These are phyloP conservation scores for Colletotrichum scovillei DNA, from an alignment of 2,329 filamentous ascomycete species.

Conservation along the genomic window DNA sequence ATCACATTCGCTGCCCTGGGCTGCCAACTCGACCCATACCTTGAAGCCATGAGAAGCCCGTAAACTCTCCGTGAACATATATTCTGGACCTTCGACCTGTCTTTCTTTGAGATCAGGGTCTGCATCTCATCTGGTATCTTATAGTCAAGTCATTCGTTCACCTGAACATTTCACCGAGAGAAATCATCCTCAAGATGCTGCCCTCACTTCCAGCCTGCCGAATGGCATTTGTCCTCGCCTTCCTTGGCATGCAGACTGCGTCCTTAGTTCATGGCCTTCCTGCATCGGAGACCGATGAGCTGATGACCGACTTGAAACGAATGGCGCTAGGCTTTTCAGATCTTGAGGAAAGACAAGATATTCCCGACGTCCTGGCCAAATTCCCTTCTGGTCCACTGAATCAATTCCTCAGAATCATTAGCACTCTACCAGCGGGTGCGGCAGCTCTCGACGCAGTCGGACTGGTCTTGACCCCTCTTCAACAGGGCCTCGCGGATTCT, in stretches of 20 bases:
- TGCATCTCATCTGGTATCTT: background rate
- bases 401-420: constrained; percentile 22
- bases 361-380: constrained; percentile 17
- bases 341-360: constrained; percentile 5
- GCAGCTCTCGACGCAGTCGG: constrained; percentile 20
- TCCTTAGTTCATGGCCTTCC: background rate
- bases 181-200: background rate
- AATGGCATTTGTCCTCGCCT: background rate
- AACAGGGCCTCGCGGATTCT: constrained; percentile 30
- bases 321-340: background rate
- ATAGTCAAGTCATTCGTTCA: background rate
- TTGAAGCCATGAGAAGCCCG: background rate
- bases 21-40: background rate
- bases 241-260: background rate
- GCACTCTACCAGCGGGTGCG: constrained; percentile 22
- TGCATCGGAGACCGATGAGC: background rate
- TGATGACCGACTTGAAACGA: background rate
- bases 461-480: constrained; percentile 20
- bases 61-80: background rate
- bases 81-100: background rate
- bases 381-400: constrained; percentile 29
- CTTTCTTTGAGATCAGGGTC: background rate
- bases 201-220: background rate
- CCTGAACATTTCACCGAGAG: background rate
- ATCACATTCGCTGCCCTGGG: background rate